Conservation (phyloP, 805 yeast genomes). For the Pichia occidentalis region DNA sequence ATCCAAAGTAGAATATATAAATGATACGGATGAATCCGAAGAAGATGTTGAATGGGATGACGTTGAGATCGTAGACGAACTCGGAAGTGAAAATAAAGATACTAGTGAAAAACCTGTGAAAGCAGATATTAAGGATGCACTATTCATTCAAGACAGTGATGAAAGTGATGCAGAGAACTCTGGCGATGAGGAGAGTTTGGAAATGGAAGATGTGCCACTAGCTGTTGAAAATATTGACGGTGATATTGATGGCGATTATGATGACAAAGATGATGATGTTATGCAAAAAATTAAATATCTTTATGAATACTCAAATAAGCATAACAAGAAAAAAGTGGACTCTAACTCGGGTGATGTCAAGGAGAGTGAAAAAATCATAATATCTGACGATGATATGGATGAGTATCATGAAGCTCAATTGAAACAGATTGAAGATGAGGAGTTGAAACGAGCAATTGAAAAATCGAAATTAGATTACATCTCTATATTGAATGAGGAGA, state of each 20-base stretch:
- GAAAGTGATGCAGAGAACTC: constrained; percentile 21
- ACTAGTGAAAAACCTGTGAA: background rate
- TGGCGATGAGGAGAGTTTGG: constrained; percentile 40
- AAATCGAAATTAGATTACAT: constrained; percentile 39
- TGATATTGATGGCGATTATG: constrained; percentile 5
- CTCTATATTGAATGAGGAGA: constrained; percentile 23
- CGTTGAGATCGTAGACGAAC: constrained; percentile 19
- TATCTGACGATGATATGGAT: constrained; percentile 20
- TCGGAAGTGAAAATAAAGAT: constrained; percentile 15
- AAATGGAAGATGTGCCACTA: constrained; percentile 62
- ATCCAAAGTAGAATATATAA: background rate
- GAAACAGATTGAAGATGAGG: constrained; percentile 21
- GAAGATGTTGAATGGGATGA: constrained; percentile 23
- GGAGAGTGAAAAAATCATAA: constrained; percentile 2
- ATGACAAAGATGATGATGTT: constrained; percentile 12
- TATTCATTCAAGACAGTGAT: constrained; percentile 8
- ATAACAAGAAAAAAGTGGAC: constrained; percentile 20
- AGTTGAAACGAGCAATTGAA: constrained; percentile 41
- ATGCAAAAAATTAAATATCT: constrained; percentile 28
- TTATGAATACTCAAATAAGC: constrained; percentile 27
- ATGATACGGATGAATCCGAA: constrained; percentile 5
- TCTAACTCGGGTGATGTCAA: constrained; percentile 3
- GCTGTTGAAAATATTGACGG: constrained; percentile 14
- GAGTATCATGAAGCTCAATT: constrained; percentile 15
- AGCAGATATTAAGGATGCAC: background rate